Evolutionary conservation across 768 basidiomycete genomes (phyloP).

Genomic region (Lyophyllum shimeji): DNA sequence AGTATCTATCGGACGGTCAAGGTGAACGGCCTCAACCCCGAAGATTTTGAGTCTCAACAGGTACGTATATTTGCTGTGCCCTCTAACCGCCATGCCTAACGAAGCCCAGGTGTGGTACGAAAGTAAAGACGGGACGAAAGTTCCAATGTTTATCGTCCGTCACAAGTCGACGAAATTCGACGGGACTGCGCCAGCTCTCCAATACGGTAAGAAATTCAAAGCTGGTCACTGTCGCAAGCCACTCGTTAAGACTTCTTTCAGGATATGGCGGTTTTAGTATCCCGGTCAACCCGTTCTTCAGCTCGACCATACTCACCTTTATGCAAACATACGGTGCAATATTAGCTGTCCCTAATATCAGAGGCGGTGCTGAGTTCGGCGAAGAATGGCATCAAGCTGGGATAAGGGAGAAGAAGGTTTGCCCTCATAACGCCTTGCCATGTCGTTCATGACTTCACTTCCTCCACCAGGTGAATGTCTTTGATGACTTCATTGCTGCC

Average conservation of each 20-base stretch:
- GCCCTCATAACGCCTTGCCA: constrained; percentile 4
- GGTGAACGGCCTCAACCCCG: constrained; percentile 58
- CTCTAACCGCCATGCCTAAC: too few relatives aligned
- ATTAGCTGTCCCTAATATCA: constrained; percentile 57
- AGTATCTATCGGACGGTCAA: constrained; percentile 55
- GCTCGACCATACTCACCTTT: constrained; percentile 68
- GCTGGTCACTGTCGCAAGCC: too few relatives aligned
- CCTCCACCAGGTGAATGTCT: constrained; percentile 58
- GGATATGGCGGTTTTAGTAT: constrained; percentile 84
- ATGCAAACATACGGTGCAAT: constrained; percentile 69
- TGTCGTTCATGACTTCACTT: constrained; percentile 5
- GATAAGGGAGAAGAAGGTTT: constrained; percentile 66
- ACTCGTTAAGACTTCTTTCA: constrained; percentile 17
- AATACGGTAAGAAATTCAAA: constrained; percentile 55
- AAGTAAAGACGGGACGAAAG: constrained; percentile 74
- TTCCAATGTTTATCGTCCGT: constrained; percentile 86
- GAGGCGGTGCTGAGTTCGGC: constrained; percentile 79
- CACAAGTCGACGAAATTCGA: constrained; percentile 70
- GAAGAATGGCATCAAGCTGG: constrained; percentile 84
- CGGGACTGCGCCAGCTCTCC: constrained; percentile 73
- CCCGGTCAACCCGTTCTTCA: constrained; percentile 73
- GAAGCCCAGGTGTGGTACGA: constrained; percentile 65
- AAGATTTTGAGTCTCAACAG: constrained; percentile 72
- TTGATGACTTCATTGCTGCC: constrained; percentile 82
- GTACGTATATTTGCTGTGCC: too few relatives aligned